These are phyloP conservation scores for Bidens hawaiensis DNA, from an alignment of 140 eudicot genomes.

Conservation along the genomic window DNA sequence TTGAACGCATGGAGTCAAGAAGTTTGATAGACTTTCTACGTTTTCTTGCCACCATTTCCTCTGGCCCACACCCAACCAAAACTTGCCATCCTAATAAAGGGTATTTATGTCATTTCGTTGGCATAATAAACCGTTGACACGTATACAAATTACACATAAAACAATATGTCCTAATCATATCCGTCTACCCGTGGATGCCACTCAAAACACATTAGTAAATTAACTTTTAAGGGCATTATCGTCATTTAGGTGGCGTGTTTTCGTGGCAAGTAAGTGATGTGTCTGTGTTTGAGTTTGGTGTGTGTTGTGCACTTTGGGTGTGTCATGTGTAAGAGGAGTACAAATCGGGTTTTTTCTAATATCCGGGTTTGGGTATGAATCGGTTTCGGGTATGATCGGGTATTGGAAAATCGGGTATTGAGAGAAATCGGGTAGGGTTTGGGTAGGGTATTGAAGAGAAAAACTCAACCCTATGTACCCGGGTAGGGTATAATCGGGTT, in stretches of 20 bases:
- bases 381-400: too few relatives aligned
- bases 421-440: too few relatives aligned
- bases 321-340: too few relatives aligned
- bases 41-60: too few relatives aligned
- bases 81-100: background rate
- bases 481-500: too few relatives aligned
- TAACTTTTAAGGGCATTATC: slow-evolving; percentile 24
- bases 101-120: slow-evolving; percentile 15
- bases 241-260: slow-evolving; percentile 70
- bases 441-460: too few relatives aligned
- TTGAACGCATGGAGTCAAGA: slow-evolving; percentile 26
- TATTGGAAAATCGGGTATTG: too few relatives aligned
- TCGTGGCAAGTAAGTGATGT: slow-evolving; percentile 46
- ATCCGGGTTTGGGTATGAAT: too few relatives aligned
- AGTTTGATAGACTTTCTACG: too few relatives aligned
- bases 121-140: slow-evolving; percentile 8
- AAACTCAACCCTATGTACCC: too few relatives aligned
- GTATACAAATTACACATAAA: too few relatives aligned
- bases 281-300: slow-evolving; percentile 47
- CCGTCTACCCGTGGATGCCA: slow-evolving; percentile 35
- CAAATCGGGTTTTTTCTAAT: too few relatives aligned
- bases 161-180: slow-evolving; percentile 32
- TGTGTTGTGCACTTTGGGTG: slow-evolving; percentile 21
- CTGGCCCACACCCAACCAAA: background rate
- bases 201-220: slow-evolving; percentile 13